phyloP scores from a whole-genome alignment of 2,329 filamentous ascomycete species.

The Penicillium verrucosum region DNA sequence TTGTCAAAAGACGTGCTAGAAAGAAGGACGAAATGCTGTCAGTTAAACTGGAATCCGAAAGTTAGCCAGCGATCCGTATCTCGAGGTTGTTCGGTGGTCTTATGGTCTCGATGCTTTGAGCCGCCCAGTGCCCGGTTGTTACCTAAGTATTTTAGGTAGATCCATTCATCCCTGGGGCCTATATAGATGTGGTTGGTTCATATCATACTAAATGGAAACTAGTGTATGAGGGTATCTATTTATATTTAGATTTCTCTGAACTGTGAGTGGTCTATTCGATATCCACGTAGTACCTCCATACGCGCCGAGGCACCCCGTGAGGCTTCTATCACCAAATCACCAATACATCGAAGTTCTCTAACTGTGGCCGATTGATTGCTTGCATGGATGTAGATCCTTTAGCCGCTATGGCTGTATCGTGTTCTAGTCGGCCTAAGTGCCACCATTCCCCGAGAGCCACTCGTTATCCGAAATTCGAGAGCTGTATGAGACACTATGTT shows the following conservation, averaged over 20 bases:
- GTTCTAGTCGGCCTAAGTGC: neutral
- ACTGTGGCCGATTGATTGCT: neutral
- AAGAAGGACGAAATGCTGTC: neutral
- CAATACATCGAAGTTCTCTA: neutral
- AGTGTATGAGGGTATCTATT: neutral
- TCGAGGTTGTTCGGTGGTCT: neutral
- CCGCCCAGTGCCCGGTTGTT: neutral
- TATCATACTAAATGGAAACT: no score
- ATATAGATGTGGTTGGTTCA: neutral
- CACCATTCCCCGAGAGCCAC: neutral
- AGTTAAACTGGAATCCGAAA: neutral
- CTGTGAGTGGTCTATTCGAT: neutral
- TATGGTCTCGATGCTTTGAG: neutral
- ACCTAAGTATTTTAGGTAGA: no score
- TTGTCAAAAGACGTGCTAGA: neutral
- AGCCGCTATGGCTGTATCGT: neutral
- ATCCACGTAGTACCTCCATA: no score
- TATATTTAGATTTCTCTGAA: neutral
- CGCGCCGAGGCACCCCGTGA: neutral
- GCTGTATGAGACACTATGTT: neutral
- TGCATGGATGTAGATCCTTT: neutral
- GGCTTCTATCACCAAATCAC: neutral
- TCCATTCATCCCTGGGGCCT: no score
- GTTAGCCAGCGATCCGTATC: neutral
- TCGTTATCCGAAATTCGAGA: neutral